phyloP scores from a whole-genome alignment of 495 filamentous ascomycete species.

The Trichoderma gamsii region DNA sequence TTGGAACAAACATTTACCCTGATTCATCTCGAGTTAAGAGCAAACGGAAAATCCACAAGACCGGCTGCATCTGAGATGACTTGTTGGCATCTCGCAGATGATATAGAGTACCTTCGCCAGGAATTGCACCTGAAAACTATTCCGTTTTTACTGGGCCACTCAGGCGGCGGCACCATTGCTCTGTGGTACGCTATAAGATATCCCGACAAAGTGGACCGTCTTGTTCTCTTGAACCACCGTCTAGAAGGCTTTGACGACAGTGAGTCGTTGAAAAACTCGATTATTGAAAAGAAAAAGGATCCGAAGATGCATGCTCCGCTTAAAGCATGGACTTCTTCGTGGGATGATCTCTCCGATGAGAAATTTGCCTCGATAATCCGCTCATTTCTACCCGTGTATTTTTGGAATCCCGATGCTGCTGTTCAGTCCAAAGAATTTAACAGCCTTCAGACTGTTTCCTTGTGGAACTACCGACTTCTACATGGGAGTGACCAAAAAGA shows the following conservation, averaged over 20 bases:
- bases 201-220: background rate
- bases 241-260: background rate
- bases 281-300: background rate
- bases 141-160: background rate
- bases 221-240: background rate
- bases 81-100: background rate
- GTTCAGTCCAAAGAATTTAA: background rate
- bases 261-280: background rate
- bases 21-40: background rate
- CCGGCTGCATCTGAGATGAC: background rate
- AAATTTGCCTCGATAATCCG: background rate
- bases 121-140: background rate
- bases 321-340: background rate
- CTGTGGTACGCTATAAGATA: background rate
- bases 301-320: background rate
- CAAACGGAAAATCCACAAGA: background rate
- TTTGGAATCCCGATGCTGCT: background rate
- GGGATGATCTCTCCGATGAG: background rate
- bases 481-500: background rate
- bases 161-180: background rate
- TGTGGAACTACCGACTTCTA: background rate
- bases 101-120: background rate
- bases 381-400: background rate
- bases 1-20: background rate
- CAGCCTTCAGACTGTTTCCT: background rate